Evolutionary conservation across 768 basidiomycete species (phyloP).

Genomic region (Naganishia vaughanmartiniae): DNA sequence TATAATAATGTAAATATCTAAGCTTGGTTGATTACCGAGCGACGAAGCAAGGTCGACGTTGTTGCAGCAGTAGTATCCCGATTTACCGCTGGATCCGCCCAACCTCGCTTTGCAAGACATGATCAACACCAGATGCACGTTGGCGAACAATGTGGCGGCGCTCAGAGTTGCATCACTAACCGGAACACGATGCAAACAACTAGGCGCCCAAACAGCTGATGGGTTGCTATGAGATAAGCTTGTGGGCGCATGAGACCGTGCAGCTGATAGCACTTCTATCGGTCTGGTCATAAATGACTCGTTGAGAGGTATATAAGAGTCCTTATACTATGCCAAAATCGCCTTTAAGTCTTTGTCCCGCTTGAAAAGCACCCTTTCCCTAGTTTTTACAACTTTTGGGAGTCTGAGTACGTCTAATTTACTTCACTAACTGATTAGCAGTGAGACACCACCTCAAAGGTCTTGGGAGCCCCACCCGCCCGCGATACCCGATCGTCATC

Average conservation of each 20-base stretch:
- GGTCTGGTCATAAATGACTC: too few species aligned
- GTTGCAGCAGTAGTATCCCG: background rate
- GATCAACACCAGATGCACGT: background rate
- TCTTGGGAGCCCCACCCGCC: background rate
- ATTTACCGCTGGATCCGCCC: background rate
- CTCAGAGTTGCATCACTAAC: background rate
- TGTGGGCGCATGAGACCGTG: background rate
- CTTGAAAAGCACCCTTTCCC: too few species aligned
- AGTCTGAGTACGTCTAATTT: too few species aligned
- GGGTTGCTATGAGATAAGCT: background rate
- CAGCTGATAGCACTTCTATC: too few species aligned
- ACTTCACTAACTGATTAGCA: background rate
- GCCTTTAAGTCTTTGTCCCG: too few species aligned
- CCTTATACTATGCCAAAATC: background rate
- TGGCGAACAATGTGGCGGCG: background rate
- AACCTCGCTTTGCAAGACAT: background rate
- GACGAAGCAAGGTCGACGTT: background rate
- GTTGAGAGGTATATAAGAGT: too few species aligned
- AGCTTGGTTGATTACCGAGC: too few species aligned
- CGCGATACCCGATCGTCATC: conserved; percentile 4
- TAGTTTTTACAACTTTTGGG: too few species aligned
- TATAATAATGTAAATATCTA: too few species aligned
- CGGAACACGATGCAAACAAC: background rate
- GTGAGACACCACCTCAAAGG: too few species aligned
- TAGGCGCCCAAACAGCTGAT: conserved; percentile 6